Conservation (phyloP, 768 basidiomycete genomes). For the Nidularia pulvinata region DNA sequence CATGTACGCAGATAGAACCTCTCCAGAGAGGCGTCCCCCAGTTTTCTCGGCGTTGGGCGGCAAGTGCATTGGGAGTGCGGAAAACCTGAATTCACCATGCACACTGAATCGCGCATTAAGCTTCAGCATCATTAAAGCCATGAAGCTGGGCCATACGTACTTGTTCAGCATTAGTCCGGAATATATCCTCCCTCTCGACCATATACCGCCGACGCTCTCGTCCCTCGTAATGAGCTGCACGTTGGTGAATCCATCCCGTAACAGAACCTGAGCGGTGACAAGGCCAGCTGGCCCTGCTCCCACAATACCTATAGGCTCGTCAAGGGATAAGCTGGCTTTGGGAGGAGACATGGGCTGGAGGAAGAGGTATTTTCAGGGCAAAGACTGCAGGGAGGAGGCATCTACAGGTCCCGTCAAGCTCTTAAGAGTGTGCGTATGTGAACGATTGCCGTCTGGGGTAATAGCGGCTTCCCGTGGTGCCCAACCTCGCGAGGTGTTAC, state of each 20-base stretch:
- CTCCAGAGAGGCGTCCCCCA: constrained; percentile 48
- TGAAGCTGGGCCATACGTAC: constrained; percentile 26
- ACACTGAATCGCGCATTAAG: constrained; percentile 36
- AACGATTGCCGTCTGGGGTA: too few relatives aligned
- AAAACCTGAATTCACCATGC: constrained; percentile 64
- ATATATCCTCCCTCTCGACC: constrained; percentile 57
- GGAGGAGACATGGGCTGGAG: too few relatives aligned
- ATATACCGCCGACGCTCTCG: constrained; percentile 54
- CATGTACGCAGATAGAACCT: constrained; percentile 57
- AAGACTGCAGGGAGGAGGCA: too few relatives aligned
- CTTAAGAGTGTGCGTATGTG: too few relatives aligned
- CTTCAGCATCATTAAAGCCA: neutral
- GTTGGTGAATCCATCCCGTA: constrained; percentile 54
- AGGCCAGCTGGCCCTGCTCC: constrained; percentile 61
- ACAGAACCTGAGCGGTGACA: constrained; percentile 54
- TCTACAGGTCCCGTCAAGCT: too few relatives aligned
- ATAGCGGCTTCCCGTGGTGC: too few relatives aligned
- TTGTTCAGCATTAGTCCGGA: constrained; percentile 60
- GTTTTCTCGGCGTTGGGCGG: constrained; percentile 27
- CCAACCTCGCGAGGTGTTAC: too few relatives aligned
- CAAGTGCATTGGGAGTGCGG: constrained; percentile 49
- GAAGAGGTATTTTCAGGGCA: too few relatives aligned
- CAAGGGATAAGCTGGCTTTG: neutral
- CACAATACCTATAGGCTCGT: constrained; percentile 40
- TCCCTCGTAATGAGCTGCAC: constrained; percentile 60